Base-by-base conservation (phyloP, 2,329 filamentous ascomycete species). In the Pestalotiopsis sp. region DNA sequence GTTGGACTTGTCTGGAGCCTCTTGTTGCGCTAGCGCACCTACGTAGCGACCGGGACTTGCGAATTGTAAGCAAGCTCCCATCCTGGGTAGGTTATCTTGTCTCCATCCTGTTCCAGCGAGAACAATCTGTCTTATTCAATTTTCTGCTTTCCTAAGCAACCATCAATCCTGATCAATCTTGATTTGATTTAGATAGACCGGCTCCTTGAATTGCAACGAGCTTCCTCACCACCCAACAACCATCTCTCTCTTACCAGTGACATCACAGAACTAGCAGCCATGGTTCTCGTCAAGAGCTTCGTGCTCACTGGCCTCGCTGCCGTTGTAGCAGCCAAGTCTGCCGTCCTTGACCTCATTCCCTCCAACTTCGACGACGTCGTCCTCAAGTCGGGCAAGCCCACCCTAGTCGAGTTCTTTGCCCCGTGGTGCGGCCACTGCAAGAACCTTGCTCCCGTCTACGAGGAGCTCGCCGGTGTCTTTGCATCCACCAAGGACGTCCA, bases 391-490 rank as follows among this genome's bases (percentile, higher is more conserved):
- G 94, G 94, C 82, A 98, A 97, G 86, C 95, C 96, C 58, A 95
- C 96, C 0, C 91, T 99, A 31, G 94, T 98, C 76, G 95, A 98
- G 82, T 99, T 99, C 89, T 98, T 97, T 79, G 96, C 96, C 41
- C 95, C 95, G 27, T 99, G 96, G 96, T 99, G 96, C 79, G 97
- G 96, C 39, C 96, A 99, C 87, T 99, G 96, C 94, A 98, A 98
- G 89, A 97, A 85, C 78, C 92, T 99, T 41, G 96, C 96, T 17
- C 97, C 96, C 64, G 86, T 97, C 69, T 99, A 97, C 82, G 96
- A 99, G 81, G 93, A 99, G 79, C 90, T 99, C 58, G 96, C 90
- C 61, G 81, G 86, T 64, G 84, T 86, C 57, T 97, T 95, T 81
- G 90, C 92, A 73, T 90, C 88, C 77, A 90, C 90, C 73, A 88